Evolutionary conservation across 116 monocot genomes (phyloP), one percentile per base, ranked within the genome.

Genomic region (Papilionanthe hybrid): DNA sequence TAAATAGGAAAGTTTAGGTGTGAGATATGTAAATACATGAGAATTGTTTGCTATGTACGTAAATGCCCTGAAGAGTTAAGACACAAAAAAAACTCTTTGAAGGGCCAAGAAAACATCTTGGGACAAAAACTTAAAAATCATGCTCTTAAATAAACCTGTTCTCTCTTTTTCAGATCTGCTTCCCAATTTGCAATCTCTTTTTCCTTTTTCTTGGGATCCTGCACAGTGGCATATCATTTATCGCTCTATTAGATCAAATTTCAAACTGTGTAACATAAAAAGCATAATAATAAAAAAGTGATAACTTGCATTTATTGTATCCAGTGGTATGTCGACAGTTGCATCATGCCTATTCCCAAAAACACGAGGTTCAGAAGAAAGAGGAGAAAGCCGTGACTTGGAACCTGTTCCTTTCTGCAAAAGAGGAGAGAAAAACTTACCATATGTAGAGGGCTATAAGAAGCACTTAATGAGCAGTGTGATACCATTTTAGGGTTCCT

Each of bases 181-280:
- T 99, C 99, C 99, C 99, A 93, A 75, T 88, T 30, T 53, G 88
- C 73, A 85, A 95, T 86, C 43, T 95, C 99, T 75, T 85, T 95
- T 22, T 78, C 84, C 84, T 86, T 93, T 41, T 84, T 86, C 78
- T 79, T 91, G 9, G 89, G 49, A 85, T 86, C 95, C 98, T 98
- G 76, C 19, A 78, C 41, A 37, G 42, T 9, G 19, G 48, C 77
- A 75, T 13, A 75, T 77, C 42, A 28, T 55, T 22, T 42, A 53
- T 53, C 18, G 12, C 3, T 49, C 49, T 12, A 49, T 12, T 12
- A 53, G 78, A 78, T 77, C 30, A 76, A 29, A 44, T 17, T 20
- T 42, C 55, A 75, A 66, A 29, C 8, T 28, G 22, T 15, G 9
- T 78, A 45, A 63, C 28, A 65, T 45, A 60, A 29, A 47, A 47